A percentile compares a stretch with the other conserved stretches of the same genome.
Evolutionary conservation across 2,329 filamentous ascomycete species (phyloP).

Genomic region (Westerdykella aurantiaca): DNA sequence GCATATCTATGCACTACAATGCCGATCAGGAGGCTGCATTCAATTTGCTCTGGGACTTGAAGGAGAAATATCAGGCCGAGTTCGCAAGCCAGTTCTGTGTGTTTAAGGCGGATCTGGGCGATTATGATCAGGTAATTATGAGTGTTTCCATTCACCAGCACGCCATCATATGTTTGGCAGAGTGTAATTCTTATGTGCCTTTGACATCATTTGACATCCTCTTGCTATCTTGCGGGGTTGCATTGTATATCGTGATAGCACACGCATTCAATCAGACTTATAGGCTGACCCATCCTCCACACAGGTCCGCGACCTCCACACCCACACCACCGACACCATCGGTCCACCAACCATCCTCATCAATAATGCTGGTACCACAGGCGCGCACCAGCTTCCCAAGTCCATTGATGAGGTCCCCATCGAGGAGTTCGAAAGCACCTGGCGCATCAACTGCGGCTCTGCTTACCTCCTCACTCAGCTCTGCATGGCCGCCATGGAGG

Average conservation of each 20-base stretch:
- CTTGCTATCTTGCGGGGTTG: too few species aligned
- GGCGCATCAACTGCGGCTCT: slow-evolving; percentile 36
- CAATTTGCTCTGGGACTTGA: slow-evolving; percentile 15
- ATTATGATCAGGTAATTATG: slow-evolving; percentile 32
- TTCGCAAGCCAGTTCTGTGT: slow-evolving; percentile 20
- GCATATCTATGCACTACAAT: slow-evolving; percentile 43
- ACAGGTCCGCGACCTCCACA: slow-evolving; percentile 30
- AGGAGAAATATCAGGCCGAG: slow-evolving; percentile 15
- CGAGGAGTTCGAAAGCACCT: slow-evolving; percentile 34
- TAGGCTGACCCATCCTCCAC: slow-evolving; percentile 1
- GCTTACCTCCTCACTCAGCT: slow-evolving; percentile 37
- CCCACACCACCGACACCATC: slow-evolving; percentile 26
- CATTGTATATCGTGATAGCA: too few species aligned
- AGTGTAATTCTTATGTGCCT: too few species aligned
- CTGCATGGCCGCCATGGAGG: slow-evolving; percentile 36
- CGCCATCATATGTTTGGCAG: too few species aligned
- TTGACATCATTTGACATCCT: too few species aligned
- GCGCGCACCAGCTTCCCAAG: slow-evolving; percentile 17
- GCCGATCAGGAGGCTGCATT: slow-evolving; percentile 23
- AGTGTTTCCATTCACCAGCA: neutral
- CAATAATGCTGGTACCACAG: slow-evolving; percentile 35
- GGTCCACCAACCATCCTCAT: slow-evolving; percentile 39
- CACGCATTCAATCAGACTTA: neutral
- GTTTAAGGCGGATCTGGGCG: slow-evolving; percentile 35
- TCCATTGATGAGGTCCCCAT: slow-evolving; percentile 31